phyloP scores from a whole-genome alignment of 768 basidiomycete species.

The Podaxis sp. region DNA sequence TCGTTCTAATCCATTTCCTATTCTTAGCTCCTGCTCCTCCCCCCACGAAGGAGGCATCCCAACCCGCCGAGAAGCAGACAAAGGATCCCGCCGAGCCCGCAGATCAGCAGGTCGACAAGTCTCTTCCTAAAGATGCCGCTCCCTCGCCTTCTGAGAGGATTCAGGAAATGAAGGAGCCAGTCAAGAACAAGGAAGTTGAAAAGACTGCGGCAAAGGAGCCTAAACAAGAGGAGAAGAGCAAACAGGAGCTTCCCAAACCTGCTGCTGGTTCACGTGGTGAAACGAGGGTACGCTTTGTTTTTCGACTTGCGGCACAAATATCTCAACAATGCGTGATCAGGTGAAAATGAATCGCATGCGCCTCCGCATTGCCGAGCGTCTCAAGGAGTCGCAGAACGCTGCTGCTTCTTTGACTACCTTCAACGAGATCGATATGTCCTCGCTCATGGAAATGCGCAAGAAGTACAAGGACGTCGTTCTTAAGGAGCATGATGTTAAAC shows the following conservation, averaged over 20 bases:
- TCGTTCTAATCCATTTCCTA: conserved; percentile 2
- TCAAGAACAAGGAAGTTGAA: conserved; percentile 31
- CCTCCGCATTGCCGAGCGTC: conserved; percentile 91
- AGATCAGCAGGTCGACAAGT: conserved; percentile 48
- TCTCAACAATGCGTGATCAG: conserved; percentile 32
- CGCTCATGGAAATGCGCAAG: conserved; percentile 88
- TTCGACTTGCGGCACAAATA: background rate
- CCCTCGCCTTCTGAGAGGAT: conserved; percentile 34
- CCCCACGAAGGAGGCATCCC: conserved; percentile 29
- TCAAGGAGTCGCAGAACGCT: conserved; percentile 97
- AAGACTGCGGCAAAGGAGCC: conserved; percentile 30
- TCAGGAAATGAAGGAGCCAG: conserved; percentile 20
- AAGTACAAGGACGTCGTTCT: conserved; percentile 90
- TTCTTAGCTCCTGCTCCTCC: conserved; percentile 21
- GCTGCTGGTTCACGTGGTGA: conserved; percentile 64
- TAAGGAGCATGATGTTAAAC: conserved; percentile 92
- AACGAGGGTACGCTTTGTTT: conserved; percentile 62
- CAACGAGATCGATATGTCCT: conserved; percentile 99
- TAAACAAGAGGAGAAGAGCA: conserved; percentile 33
- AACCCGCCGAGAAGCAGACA: conserved; percentile 23
- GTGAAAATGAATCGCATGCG: conserved; percentile 99
- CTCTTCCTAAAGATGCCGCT: conserved; percentile 39
- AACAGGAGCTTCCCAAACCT: conserved; percentile 28
- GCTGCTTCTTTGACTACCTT: conserved; percentile 97
- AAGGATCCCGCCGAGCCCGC: conserved; percentile 44